Conservation (phyloP, 352 stramenopile genomes). For the Thalassiosira livingstoniorum region DNA sequence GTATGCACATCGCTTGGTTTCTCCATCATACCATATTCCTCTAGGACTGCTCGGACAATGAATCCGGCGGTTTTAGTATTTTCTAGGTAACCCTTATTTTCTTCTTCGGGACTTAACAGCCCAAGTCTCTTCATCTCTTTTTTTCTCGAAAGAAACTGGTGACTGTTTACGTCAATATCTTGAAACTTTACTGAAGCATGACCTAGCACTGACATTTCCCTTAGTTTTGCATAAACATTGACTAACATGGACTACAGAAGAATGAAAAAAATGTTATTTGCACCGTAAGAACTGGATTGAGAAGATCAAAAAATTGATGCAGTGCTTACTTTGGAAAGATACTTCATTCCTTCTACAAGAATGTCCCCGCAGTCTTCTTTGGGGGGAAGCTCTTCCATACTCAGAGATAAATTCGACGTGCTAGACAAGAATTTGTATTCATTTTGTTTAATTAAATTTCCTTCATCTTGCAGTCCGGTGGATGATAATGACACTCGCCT, state of each 20-base stretch:
- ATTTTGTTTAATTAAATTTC: not conserved
- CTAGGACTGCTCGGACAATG: constrained; percentile 10
- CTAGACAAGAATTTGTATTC: not conserved
- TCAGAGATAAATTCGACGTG: not conserved
- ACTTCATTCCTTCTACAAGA: constrained; percentile 16
- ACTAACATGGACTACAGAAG: constrained; percentile 34
- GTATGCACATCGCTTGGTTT: not conserved
- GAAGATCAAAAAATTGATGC: too few species aligned
- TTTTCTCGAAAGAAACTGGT: constrained; percentile 12
- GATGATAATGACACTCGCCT: too few species aligned
- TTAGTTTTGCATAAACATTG: constrained; percentile 23
- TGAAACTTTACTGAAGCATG: constrained; percentile 27
- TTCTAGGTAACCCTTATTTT: constrained; percentile 13
- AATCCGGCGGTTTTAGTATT: constrained; percentile 20
- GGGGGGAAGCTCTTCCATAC: not conserved
- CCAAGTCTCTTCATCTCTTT: constrained; percentile 16
- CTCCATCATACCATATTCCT: constrained; percentile 35
- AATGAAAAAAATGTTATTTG: too few species aligned
- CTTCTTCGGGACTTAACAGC: constrained; percentile 6
- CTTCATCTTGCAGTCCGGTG: too few species aligned
- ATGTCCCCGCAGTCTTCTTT: constrained; percentile 16
- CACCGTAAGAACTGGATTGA: too few species aligned
- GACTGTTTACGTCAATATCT: constrained; percentile 39
- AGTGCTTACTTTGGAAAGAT: constrained; percentile 18
- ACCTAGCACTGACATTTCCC: constrained; percentile 27